Evolutionary conservation across 1,284 basidiomycete genomes (phyloP).

Genomic region (Chondrostereum purpureum): DNA sequence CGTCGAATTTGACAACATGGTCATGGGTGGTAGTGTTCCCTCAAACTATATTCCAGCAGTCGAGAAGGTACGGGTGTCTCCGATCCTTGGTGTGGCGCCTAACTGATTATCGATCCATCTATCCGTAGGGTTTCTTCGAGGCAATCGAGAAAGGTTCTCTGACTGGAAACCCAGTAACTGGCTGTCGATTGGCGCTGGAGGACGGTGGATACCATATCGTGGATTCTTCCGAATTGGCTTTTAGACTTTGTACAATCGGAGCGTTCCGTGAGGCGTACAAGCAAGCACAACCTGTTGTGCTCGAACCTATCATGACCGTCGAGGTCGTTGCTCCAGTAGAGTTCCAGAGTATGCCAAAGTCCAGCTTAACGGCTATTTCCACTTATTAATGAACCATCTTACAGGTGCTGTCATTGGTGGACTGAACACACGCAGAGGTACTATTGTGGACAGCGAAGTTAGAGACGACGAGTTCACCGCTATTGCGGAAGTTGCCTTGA

Average conservation of each 20-base stretch:
- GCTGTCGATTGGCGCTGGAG: conserved; percentile 83
- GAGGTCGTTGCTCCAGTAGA: conserved; percentile 95
- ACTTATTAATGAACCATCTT: conserved; percentile 1
- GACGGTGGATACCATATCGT: conserved; percentile 94
- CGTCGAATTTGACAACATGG: conserved; percentile 80
- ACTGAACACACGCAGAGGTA: conserved; percentile 89
- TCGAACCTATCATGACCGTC: conserved; percentile 98
- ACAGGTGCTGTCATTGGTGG: conserved; percentile 86
- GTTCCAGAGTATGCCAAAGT: conserved; percentile 71
- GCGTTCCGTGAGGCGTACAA: conserved; percentile 92
- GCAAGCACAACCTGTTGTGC: conserved; percentile 73
- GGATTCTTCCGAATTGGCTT: conserved; percentile 96
- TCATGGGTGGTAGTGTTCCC: conserved; percentile 93
- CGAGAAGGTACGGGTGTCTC: conserved; percentile 64
- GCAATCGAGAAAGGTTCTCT: conserved; percentile 89
- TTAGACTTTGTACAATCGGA: conserved; percentile 84
- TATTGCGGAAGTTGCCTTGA: conserved; percentile 88
- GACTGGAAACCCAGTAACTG: conserved; percentile 85
- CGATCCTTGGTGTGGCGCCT: not conserved
- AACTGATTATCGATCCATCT: not conserved
- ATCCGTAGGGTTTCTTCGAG: conserved; percentile 83
- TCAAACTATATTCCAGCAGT: conserved; percentile 90
- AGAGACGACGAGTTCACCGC: conserved; percentile 96
- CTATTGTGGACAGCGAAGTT: conserved; percentile 94
- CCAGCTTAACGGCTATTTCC: conserved; percentile 4